These are phyloP conservation scores for Aspergillus ibericus DNA, from an alignment of 2,329 filamentous ascomycete species.

Conservation along the genomic window DNA sequence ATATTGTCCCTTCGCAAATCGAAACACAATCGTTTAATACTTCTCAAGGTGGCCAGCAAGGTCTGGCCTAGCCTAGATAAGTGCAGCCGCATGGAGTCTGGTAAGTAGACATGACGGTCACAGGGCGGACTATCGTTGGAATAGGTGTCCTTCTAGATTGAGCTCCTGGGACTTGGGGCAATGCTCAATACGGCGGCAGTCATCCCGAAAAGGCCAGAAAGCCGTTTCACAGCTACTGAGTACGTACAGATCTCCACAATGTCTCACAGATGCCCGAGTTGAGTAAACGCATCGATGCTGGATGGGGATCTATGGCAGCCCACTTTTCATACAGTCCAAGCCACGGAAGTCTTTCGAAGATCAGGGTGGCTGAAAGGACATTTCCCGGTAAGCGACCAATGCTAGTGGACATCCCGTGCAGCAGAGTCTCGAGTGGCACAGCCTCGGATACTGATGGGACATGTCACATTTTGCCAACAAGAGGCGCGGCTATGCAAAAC, in stretches of 20 bases:
- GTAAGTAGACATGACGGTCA: too few species aligned
- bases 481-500: neutral
- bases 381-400: constrained; percentile 23
- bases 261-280: neutral
- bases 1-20: too few species aligned
- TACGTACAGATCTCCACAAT: neutral
- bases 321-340: neutral
- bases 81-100: too few species aligned
- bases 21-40: too few species aligned
- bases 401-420: neutral
- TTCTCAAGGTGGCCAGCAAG: too few species aligned
- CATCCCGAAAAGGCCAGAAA: neutral
- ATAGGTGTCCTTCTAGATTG: too few species aligned
- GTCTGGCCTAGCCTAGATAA: too few species aligned
- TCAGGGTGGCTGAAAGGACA: neutral
- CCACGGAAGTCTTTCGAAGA: neutral
- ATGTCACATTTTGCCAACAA: constrained; percentile 7
- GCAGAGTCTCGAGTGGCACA: neutral
- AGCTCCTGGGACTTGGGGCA: too few species aligned
- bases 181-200: neutral
- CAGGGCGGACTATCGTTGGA: too few species aligned
- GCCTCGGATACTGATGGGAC: neutral
- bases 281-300: neutral
- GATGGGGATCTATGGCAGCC: neutral
- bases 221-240: neutral